Evolutionary conservation across 192 early-diverging fungal species (phyloP).

Genomic region (Coemansia umbellata): DNA sequence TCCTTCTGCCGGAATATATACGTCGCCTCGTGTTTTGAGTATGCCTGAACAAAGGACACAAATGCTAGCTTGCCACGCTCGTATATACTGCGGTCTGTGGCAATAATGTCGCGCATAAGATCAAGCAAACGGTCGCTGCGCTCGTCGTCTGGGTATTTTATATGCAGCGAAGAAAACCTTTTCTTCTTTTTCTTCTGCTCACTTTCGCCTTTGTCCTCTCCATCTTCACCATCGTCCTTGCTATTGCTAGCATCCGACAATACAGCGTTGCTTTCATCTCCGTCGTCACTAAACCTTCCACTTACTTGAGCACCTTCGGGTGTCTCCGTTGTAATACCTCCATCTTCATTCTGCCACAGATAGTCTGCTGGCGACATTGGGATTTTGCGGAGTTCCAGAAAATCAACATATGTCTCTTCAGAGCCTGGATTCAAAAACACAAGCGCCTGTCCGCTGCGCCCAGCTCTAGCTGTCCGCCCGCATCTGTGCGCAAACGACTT

Average conservation of each 20-base stretch:
- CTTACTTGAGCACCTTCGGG: constrained; percentile 23
- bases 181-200: constrained; percentile 11
- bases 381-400: constrained; percentile 85
- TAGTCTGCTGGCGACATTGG: constrained; percentile 60
- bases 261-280: constrained; percentile 8
- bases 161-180: constrained; percentile 42
- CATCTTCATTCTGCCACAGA: constrained; percentile 42
- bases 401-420: constrained; percentile 89
- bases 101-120: constrained; percentile 54
- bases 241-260: neutral
- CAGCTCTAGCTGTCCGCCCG: constrained; percentile 88
- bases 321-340: constrained; percentile 7
- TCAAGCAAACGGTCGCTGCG: constrained; percentile 54
- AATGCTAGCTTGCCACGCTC: constrained; percentile 81
- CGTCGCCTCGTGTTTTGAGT: constrained; percentile 88
- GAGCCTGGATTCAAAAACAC: constrained; percentile 76
- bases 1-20: constrained; percentile 89
- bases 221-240: constrained; percentile 14
- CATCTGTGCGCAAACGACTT: constrained; percentile 94
- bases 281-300: neutral
- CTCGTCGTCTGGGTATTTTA: constrained; percentile 44
- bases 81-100: constrained; percentile 72
- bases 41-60: constrained; percentile 86
- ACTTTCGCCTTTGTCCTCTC: neutral
- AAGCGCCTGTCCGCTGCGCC: constrained; percentile 78